These are phyloP conservation scores for Hymenoscyphus albidus DNA, from an alignment of 2,329 filamentous ascomycete species.

Conservation along the genomic window DNA sequence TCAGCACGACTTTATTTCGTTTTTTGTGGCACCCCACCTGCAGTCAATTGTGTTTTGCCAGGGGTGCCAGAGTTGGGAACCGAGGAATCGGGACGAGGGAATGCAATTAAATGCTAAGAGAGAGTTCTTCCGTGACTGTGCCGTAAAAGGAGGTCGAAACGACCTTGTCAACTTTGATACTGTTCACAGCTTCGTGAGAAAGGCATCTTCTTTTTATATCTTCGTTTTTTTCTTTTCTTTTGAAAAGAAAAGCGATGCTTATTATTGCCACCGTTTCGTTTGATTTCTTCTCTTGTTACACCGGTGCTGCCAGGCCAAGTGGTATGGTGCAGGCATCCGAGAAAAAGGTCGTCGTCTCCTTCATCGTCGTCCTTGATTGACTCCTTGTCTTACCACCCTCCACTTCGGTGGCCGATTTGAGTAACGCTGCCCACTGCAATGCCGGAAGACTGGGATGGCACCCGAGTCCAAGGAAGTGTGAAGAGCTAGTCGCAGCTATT, in stretches of 20 bases:
- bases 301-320: not conserved
- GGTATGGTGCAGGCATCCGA: not conserved
- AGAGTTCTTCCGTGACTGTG: not conserved
- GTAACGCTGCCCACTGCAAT: not conserved
- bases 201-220: not conserved
- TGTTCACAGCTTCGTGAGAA: not conserved
- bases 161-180: not conserved
- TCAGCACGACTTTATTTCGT: not conserved
- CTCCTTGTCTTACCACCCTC: conserved; percentile 3
- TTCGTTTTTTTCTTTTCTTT: not conserved
- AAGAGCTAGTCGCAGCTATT: not conserved
- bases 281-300: not conserved
- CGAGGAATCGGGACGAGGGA: not conserved
- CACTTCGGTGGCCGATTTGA: conserved; percentile 14
- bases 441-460: conserved; percentile 14
- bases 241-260: not conserved
- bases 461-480: not conserved
- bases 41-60: not conserved
- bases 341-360: not conserved
- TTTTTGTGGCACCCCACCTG: conserved; percentile 2
- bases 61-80: not conserved
- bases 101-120: not conserved
- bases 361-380: not conserved
- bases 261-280: not conserved
- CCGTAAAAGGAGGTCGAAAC: not conserved